Evolutionary conservation across 805 yeast species (phyloP).

Genomic region (Jamesozyma gamospora): DNA sequence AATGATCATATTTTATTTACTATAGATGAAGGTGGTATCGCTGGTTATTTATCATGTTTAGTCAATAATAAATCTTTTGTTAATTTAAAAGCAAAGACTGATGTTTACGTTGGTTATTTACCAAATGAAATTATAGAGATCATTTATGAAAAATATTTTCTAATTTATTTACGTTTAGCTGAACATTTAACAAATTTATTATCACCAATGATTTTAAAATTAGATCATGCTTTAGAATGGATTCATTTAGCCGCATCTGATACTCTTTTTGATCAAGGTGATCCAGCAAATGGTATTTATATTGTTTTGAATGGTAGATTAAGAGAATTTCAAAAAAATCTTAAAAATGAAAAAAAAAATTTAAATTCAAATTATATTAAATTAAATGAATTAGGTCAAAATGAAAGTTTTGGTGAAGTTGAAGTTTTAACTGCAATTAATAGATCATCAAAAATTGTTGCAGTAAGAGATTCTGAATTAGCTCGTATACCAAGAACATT

Average conservation of each 20-base stretch:
- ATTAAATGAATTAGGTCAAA: conserved; percentile 80
- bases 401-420: conserved; percentile 89
- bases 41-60: conserved; percentile 76
- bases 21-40: conserved; percentile 68
- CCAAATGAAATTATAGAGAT: conserved; percentile 53
- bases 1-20: conserved; percentile 34
- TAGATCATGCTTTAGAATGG: conserved; percentile 95
- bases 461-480: conserved; percentile 87
- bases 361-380: conserved; percentile 19
- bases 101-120: conserved; percentile 61
- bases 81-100: conserved; percentile 50
- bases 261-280: conserved; percentile 69
- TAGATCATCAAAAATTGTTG: conserved; percentile 60
- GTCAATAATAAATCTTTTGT: conserved; percentile 75
- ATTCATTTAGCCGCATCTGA: conserved; percentile 83
- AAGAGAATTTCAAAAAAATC: conserved; percentile 41
- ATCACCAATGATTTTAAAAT: conserved; percentile 54
- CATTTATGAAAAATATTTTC: conserved; percentile 65
- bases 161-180: conserved; percentile 69
- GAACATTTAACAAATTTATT: conserved; percentile 57
- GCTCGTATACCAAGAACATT: conserved; percentile 87
- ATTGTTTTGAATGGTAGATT: conserved; percentile 83
- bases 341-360: conserved; percentile 1
- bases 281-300: conserved; percentile 82
- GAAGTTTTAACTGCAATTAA: conserved; percentile 80